Percentiles rank a stretch among this genome's conserved stretches.
phyloP scores from a whole-genome alignment of 441 rosid genomes.

The Croton laevigatus region DNA sequence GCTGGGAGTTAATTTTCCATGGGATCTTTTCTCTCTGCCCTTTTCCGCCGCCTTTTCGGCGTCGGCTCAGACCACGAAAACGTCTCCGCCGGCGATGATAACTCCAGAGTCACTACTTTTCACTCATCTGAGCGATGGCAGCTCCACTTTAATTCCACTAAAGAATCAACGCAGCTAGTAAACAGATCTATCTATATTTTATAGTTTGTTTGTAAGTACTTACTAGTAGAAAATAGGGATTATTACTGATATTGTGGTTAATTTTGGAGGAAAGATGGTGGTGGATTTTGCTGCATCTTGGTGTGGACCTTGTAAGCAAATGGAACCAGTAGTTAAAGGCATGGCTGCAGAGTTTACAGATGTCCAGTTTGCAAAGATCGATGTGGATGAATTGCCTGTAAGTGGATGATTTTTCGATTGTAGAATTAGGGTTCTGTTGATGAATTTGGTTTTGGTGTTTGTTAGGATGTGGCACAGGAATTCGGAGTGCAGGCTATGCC shows the following conservation, averaged over 20 bases:
- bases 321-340: slow-evolving; percentile 56
- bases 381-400: slow-evolving; percentile 77
- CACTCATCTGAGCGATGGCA: slow-evolving; percentile 72
- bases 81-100: slow-evolving; percentile 17
- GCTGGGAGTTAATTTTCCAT: slow-evolving; percentile 15
- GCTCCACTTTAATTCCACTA: slow-evolving; percentile 62
- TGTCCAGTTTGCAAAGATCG: slow-evolving; percentile 71
- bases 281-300: slow-evolving; percentile 81
- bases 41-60: too few relatives aligned
- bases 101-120: slow-evolving; percentile 38
- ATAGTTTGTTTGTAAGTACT: neutral
- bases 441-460: neutral
- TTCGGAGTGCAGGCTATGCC: slow-evolving; percentile 82
- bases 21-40: slow-evolving; percentile 42
- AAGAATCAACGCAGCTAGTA: slow-evolving; percentile 65
- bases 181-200: neutral
- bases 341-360: slow-evolving; percentile 51
- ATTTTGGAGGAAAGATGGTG: slow-evolving; percentile 50
- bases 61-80: slow-evolving; percentile 25
- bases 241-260: neutral
- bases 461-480: slow-evolving; percentile 68
- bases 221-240: neutral
- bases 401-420: slow-evolving; percentile 15
- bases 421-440: neutral
- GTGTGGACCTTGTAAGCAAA: slow-evolving; percentile 81